Conservation (phyloP, 306 rosid species). For the Casuarina glauca region DNA sequence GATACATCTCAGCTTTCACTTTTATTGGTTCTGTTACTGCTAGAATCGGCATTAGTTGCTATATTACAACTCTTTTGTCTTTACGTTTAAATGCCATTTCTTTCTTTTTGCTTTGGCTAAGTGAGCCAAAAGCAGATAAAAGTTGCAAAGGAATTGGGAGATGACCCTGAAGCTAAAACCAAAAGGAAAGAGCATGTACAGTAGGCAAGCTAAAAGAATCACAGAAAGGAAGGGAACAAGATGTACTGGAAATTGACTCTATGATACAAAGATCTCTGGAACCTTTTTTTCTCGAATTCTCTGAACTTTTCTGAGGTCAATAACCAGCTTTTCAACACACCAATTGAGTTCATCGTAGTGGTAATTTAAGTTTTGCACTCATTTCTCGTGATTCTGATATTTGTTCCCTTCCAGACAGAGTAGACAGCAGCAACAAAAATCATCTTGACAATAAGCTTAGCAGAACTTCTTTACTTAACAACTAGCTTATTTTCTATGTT, state of each 20-base stretch:
- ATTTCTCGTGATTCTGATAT: not conserved
- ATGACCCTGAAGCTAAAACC: not conserved
- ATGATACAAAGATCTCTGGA: not conserved
- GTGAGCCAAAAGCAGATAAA: not conserved
- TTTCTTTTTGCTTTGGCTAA: constrained; percentile 8
- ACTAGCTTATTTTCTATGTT: not conserved
- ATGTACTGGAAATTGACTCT: not conserved
- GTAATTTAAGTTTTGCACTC: not conserved
- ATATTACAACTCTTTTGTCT: not conserved
- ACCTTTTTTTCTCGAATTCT: not conserved
- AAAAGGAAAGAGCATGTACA: not conserved
- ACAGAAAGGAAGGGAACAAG: not conserved
- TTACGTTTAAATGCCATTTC: not conserved
- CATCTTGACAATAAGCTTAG: not conserved
- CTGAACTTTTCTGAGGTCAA: not conserved
- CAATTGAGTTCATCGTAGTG: not conserved
- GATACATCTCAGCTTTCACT: constrained; percentile 7
- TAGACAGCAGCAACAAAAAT: not conserved
- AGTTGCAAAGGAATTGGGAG: not conserved
- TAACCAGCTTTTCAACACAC: not conserved
- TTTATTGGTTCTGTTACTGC: not conserved
- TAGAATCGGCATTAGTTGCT: constrained; percentile 7
- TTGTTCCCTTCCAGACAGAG: not conserved
- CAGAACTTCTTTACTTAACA: not conserved
- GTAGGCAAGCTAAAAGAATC: not conserved